Percentiles rank a stretch among this genome's conserved stretches.
Conservation (phyloP, 257 asterid species). For the Scutellaria barbata region DNA sequence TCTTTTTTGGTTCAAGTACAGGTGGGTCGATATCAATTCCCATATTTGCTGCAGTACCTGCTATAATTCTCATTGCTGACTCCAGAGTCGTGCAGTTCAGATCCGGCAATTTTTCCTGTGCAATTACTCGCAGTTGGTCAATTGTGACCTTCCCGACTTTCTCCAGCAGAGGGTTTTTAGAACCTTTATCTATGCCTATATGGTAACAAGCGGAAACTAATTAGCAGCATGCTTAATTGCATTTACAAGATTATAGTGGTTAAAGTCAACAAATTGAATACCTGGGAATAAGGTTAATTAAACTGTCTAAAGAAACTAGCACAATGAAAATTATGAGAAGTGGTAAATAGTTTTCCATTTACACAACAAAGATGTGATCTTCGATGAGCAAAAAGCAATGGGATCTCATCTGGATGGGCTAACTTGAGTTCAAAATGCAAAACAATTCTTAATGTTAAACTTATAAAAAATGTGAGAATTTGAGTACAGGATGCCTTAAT, state of each 20-base stretch:
- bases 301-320: slow-evolving; percentile 5
- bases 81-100: slow-evolving; percentile 75
- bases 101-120: slow-evolving; percentile 95
- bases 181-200: slow-evolving; percentile 89
- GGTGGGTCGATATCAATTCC: slow-evolving; percentile 97
- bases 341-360: not conserved
- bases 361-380: not conserved
- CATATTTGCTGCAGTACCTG: slow-evolving; percentile 98
- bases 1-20: slow-evolving; percentile 73
- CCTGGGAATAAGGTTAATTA: not conserved
- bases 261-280: not conserved
- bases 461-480: not conserved
- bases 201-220: slow-evolving; percentile 11
- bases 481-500: not conserved
- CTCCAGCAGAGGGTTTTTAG: slow-evolving; percentile 78
- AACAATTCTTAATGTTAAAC: slow-evolving; percentile 6
- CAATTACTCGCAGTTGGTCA: slow-evolving; percentile 77
- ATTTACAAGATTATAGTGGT: not conserved
- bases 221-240: slow-evolving; percentile 21
- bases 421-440: not conserved
- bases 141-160: slow-evolving; percentile 85
- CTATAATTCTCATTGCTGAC: slow-evolving; percentile 96
- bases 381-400: not conserved
- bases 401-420: not conserved
- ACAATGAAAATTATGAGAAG: not conserved